A percentile compares a stretch with the other conserved stretches of the same genome.
Evolutionary conservation across 192 early-diverging fungal genomes (phyloP).

Genomic region (Dispira parvispora): DNA sequence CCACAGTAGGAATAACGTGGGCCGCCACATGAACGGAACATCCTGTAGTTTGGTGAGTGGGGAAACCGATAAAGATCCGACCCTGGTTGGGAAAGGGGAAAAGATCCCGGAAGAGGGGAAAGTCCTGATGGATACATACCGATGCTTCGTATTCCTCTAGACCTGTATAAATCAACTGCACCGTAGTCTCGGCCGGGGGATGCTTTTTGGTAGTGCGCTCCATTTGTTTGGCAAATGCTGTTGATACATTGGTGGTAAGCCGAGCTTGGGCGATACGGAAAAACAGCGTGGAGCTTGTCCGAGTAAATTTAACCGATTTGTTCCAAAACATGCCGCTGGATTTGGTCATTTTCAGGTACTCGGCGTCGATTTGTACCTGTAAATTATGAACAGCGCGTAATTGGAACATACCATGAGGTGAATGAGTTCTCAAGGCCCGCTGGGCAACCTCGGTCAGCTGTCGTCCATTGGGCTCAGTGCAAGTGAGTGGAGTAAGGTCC

Average conservation of each 20-base stretch:
- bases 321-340: conserved; percentile 14
- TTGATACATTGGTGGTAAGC: conserved; percentile 32
- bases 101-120: conserved; percentile 53
- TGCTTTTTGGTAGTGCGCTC: conserved; percentile 75
- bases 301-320: background rate
- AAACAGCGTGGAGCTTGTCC: conserved; percentile 37
- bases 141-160: conserved; percentile 63
- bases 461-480: background rate
- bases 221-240: conserved; percentile 49
- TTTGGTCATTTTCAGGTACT: conserved; percentile 12
- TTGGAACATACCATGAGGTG: conserved; percentile 55
- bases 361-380: conserved; percentile 35
- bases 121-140: conserved; percentile 23
- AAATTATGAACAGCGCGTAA: conserved; percentile 41
- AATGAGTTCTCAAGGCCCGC: conserved; percentile 25
- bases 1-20: conserved; percentile 80
- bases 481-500: conserved; percentile 38
- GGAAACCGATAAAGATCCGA: conserved; percentile 75
- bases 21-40: conserved; percentile 60
- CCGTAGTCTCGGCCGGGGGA: conserved; percentile 48
- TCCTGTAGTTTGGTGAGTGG: conserved; percentile 82
- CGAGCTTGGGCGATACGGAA: conserved; percentile 48
- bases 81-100: conserved; percentile 64
- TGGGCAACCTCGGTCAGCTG: background rate
- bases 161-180: conserved; percentile 55